Evolutionary conservation across 129 eudicot genomes (phyloP).

Genomic region (Lactuca sativa): DNA sequence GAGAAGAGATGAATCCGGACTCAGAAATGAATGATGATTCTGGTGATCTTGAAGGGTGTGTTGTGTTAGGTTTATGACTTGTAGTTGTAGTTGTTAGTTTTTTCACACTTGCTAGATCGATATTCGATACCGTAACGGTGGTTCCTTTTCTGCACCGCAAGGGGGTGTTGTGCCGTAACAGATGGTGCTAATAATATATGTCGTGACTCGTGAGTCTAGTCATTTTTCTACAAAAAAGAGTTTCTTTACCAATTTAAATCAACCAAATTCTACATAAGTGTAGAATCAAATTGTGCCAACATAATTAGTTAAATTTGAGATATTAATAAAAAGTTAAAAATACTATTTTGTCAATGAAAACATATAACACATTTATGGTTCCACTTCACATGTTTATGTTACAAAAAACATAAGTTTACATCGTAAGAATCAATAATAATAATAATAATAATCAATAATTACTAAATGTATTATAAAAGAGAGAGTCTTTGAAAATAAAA

Average conservation of each 20-base stretch:
- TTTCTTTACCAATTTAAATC: too few relatives aligned
- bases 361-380: not conserved
- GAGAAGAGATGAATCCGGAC: not conserved
- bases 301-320: not conserved
- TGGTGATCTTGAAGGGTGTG: constrained; percentile 4
- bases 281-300: not conserved
- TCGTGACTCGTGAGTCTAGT: not conserved
- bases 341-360: not conserved
- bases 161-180: not conserved
- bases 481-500: too few relatives aligned
- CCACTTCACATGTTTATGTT: not conserved
- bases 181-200: not conserved
- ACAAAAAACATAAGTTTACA: not conserved
- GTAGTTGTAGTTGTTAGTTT: not conserved
- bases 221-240: not conserved
- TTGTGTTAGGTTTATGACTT: constrained; percentile 19
- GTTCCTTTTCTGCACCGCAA: not conserved
- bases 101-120: constrained; percentile 11
- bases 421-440: too few relatives aligned
- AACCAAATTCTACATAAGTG: too few relatives aligned
- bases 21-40: constrained; percentile 15
- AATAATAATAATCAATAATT: too few relatives aligned
- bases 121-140: not conserved
- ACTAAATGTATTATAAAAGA: too few relatives aligned
- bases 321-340: too few relatives aligned